Evolutionary conservation across 1,284 basidiomycete genomes (phyloP).

Genomic region (Ustilago loliicola): DNA sequence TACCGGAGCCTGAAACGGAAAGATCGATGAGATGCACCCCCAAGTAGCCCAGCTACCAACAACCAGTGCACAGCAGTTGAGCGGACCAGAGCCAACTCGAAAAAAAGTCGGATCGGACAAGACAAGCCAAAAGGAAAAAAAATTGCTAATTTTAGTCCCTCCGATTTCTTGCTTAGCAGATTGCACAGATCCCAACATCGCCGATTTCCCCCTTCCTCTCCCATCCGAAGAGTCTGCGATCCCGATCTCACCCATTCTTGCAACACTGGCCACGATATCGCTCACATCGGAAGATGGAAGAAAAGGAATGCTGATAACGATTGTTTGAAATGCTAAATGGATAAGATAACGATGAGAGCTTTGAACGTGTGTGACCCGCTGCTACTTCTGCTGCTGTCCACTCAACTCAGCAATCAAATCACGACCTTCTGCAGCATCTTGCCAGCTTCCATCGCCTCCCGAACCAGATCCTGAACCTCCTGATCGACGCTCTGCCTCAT

Average conservation of each 20-base stretch:
- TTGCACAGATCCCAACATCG: not conserved
- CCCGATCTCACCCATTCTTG: not conserved
- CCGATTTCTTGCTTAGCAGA: not conserved
- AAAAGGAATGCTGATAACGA: not conserved
- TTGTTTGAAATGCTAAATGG: not conserved
- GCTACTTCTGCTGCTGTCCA: not conserved
- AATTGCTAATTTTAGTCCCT: constrained; percentile 4
- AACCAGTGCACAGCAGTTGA: not conserved
- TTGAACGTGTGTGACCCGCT: too few species aligned
- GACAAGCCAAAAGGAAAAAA: not conserved
- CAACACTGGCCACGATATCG: not conserved
- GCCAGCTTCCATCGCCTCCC: constrained; percentile 41
- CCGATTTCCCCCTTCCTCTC: not conserved
- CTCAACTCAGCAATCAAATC: constrained; percentile 29
- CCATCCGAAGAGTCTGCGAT: not conserved
- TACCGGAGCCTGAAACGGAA: too few species aligned
- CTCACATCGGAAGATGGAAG: not conserved
- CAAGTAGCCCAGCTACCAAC: too few species aligned
- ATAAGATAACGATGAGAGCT: not conserved
- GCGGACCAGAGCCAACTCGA: too few species aligned
- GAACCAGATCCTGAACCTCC: constrained; percentile 21
- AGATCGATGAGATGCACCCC: too few species aligned
- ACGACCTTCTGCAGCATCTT: constrained; percentile 46
- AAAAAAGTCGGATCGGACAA: not conserved
- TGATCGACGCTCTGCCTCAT: constrained; percentile 14